phyloP scores from a whole-genome alignment of 225 moss, liverwort and hornwort genomes.

The Pleurozium schreberi region DNA sequence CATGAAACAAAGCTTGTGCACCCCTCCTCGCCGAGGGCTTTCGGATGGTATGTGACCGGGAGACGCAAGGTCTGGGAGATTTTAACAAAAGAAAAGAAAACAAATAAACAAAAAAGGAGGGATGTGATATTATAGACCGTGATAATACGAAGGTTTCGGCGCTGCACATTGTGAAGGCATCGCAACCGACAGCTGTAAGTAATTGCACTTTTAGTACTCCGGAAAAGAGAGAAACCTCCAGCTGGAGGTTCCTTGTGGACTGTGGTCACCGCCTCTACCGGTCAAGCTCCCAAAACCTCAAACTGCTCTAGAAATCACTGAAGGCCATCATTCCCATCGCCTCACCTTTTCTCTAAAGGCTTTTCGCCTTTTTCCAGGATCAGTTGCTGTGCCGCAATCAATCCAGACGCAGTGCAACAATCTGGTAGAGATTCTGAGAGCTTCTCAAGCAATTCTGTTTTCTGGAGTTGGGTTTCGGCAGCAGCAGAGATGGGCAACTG shows the following conservation, averaged over 20 bases:
- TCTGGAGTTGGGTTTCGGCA: neutral
- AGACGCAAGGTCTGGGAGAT: no score
- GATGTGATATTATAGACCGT: neutral
- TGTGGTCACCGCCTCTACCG: neutral
- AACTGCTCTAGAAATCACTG: neutral
- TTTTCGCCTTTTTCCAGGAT: neutral
- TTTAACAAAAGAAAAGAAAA: no score
- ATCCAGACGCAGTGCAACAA: neutral
- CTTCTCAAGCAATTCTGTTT: neutral
- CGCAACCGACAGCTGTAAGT: no score
- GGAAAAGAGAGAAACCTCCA: neutral
- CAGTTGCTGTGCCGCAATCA: neutral
- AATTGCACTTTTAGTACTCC: neutral
- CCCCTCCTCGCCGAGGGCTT: no score
- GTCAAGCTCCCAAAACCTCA: neutral
- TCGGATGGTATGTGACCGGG: no score
- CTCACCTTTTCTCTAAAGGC: neutral
- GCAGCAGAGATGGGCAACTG: conserved; percentile 54
- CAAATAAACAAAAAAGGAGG: no score
- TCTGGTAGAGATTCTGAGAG: neutral
- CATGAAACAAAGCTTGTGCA: no score
- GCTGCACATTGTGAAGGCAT: no score
- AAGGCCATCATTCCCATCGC: neutral
- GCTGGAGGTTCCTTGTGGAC: neutral
- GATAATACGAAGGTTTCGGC: neutral